Percentiles rank a stretch among this genome's conserved stretches.
Evolutionary conservation across 345 rosid species (phyloP).

Genomic region (Linum lewisii): DNA sequence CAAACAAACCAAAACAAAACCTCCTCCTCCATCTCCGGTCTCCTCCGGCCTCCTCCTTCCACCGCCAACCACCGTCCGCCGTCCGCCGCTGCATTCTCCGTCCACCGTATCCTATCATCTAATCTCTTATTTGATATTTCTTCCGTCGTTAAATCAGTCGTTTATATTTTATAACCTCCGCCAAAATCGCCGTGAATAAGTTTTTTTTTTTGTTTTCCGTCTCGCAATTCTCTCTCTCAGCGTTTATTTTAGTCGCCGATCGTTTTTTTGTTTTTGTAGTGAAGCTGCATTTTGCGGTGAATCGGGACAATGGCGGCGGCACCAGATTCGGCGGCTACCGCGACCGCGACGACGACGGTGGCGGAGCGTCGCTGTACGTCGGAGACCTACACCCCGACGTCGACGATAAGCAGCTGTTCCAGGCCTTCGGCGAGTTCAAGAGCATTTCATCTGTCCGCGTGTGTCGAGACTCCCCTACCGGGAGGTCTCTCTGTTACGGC

Average conservation of each 20-base stretch:
- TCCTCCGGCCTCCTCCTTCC: slow-evolving; percentile 3
- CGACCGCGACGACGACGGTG: slow-evolving; percentile 20
- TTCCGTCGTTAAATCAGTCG: background rate
- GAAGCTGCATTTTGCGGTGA: slow-evolving; percentile 9
- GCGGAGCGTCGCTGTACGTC: slow-evolving; percentile 43
- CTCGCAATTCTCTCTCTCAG: background rate
- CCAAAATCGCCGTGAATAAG: background rate
- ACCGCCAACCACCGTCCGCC: background rate
- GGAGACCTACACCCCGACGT: slow-evolving; percentile 65
- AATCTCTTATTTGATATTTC: background rate
- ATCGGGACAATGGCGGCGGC: slow-evolving; percentile 27
- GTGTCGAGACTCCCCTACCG: slow-evolving; percentile 47
- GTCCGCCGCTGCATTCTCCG: background rate
- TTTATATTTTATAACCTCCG: background rate
- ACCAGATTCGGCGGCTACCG: slow-evolving; percentile 28
- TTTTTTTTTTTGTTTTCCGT: background rate
- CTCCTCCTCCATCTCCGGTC: background rate
- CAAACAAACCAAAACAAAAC: background rate
- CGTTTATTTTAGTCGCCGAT: background rate
- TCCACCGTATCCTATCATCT: background rate
- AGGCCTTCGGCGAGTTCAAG: slow-evolving; percentile 50
- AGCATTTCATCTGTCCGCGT: slow-evolving; percentile 62
- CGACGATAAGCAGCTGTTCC: slow-evolving; percentile 39
- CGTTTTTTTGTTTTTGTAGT: background rate
- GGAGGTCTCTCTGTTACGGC: slow-evolving; percentile 68